Conservation (phyloP, 225 moss, liverwort and hornwort species). For the Marchantia paleacea region DNA sequence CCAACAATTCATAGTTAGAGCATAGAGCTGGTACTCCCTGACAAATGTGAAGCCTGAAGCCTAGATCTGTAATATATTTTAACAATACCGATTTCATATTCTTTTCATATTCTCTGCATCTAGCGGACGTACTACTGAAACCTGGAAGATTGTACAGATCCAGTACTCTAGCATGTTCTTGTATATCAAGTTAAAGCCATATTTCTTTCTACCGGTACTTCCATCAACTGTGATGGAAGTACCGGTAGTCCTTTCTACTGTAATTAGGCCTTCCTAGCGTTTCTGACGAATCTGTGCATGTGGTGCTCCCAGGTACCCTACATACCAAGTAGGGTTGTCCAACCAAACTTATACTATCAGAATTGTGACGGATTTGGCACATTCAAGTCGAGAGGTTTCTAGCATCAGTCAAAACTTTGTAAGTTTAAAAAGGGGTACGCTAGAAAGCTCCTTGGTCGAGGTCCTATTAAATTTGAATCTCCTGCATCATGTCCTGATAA, state of each 20-base stretch:
- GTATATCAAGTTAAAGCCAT: too few species aligned
- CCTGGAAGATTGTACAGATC: not conserved
- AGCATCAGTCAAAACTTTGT: not conserved
- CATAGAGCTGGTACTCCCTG: not conserved
- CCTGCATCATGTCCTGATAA: too few species aligned
- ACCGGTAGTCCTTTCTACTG: too few species aligned
- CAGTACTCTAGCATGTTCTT: not conserved
- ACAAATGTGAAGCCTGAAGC: not conserved
- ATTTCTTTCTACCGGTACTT: too few species aligned
- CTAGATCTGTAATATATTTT: not conserved
- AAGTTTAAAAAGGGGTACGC: slow-evolving; percentile 16
- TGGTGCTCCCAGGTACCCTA: slow-evolving; percentile 27
- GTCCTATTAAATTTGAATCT: not conserved
- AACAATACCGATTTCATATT: not conserved
- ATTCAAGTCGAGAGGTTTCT: slow-evolving; percentile 10
- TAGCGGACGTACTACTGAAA: too few species aligned
- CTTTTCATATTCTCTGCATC: not conserved
- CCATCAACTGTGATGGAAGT: too few species aligned
- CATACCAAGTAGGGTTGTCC: slow-evolving; percentile 20
- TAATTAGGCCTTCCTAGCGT: not conserved
- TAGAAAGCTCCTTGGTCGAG: slow-evolving; percentile 5
- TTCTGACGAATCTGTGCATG: not conserved
- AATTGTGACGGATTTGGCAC: slow-evolving; percentile 21
- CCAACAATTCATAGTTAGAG: not conserved
- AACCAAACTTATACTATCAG: slow-evolving; percentile 12